phyloP scores from a whole-genome alignment of 257 asterid species.

The Osmanthus fragrans region DNA sequence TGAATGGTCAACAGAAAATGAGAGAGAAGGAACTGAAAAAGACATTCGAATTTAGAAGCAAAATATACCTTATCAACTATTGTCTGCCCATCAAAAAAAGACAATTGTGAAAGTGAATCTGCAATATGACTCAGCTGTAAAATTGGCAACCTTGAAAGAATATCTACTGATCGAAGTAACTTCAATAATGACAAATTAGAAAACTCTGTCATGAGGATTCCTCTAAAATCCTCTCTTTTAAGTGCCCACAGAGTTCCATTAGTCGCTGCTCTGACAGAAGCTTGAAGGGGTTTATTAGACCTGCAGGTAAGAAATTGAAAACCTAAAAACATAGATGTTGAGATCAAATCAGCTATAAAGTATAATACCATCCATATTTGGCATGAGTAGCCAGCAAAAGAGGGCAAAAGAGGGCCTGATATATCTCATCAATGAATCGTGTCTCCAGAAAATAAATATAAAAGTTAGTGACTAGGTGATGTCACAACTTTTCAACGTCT shows the following conservation, averaged over 20 bases:
- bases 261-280: slow-evolving; percentile 93
- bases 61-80: slow-evolving; percentile 61
- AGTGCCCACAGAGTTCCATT: slow-evolving; percentile 93
- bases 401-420: not conserved
- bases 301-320: slow-evolving; percentile 45
- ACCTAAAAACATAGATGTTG: slow-evolving; percentile 16
- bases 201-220: slow-evolving; percentile 93
- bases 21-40: slow-evolving; percentile 25
- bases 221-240: slow-evolving; percentile 90
- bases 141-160: slow-evolving; percentile 90
- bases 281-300: slow-evolving; percentile 98
- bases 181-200: slow-evolving; percentile 86
- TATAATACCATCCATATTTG: not conserved
- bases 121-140: slow-evolving; percentile 94
- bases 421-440: not conserved
- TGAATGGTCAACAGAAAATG: slow-evolving; percentile 17
- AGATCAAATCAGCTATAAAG: not conserved
- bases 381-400: not conserved
- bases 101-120: slow-evolving; percentile 78
- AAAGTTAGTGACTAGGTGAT: too few species aligned
- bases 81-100: slow-evolving; percentile 72
- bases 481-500: not conserved
- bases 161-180: slow-evolving; percentile 90
- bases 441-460: not conserved
- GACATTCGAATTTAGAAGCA: slow-evolving; percentile 12